Percentiles rank a stretch among this genome's conserved stretches.
These are phyloP conservation scores for Abrus pulchellus DNA, from an alignment of 306 rosid species.

Conservation along the genomic window DNA sequence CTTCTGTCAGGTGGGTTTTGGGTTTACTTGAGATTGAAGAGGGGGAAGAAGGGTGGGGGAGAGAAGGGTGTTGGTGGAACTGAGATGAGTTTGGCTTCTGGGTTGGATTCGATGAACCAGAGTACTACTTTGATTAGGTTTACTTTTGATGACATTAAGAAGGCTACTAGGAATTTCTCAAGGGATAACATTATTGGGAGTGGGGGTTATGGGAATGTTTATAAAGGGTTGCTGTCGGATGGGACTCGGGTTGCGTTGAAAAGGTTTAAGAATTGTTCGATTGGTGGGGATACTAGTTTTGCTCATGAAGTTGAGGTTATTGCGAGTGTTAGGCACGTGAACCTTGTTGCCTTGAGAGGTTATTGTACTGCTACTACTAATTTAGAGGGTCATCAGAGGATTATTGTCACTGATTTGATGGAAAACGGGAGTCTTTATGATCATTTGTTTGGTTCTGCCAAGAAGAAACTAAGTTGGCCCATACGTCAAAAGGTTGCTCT, in stretches of 20 bases:
- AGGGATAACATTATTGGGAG: conserved; percentile 80
- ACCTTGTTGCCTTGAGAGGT: conserved; percentile 86
- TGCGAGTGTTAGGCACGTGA: conserved; percentile 92
- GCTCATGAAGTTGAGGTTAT: conserved; percentile 92
- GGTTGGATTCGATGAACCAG: conserved; percentile 74
- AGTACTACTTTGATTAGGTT: conserved; percentile 82
- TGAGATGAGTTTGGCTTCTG: conserved; percentile 56
- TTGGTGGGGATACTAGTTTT: conserved; percentile 81
- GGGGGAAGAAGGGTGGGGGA: conserved; percentile 14
- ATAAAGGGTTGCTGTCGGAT: conserved; percentile 70
- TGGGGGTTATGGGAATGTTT: conserved; percentile 98
- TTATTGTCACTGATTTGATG: conserved; percentile 93
- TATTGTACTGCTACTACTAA: conserved; percentile 89
- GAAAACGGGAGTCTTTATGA: conserved; percentile 92
- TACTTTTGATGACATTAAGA: conserved; percentile 71
- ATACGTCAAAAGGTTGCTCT: conserved; percentile 78
- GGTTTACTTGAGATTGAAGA: conserved; percentile 47
- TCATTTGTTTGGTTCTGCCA: conserved; percentile 74
- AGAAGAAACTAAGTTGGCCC: conserved; percentile 80
- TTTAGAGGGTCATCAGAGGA: conserved; percentile 91
- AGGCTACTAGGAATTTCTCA: conserved; percentile 79
- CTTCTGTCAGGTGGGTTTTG: conserved; percentile 51
- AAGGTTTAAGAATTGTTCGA: conserved; percentile 95
- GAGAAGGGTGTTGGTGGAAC: conserved; percentile 30
- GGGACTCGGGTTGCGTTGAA: conserved; percentile 87